phyloP scores from a whole-genome alignment of 2,329 filamentous ascomycete genomes.

The Xenoacremonium recifei region DNA sequence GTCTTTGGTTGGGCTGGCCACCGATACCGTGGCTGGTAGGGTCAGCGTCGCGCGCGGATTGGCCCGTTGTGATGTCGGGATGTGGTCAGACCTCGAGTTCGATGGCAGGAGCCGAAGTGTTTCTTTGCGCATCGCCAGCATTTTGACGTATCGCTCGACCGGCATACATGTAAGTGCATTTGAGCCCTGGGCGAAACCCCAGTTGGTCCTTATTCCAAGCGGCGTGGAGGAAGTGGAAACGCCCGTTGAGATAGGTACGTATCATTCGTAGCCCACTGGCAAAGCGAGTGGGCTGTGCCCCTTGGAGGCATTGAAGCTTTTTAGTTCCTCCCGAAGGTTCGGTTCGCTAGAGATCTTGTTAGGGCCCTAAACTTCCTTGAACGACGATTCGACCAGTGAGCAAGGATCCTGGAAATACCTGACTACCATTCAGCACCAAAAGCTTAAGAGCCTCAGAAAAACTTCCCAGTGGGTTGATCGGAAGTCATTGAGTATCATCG shows the following conservation, averaged over 20 bases:
- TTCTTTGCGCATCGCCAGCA: too few relatives aligned
- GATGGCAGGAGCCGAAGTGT: too few relatives aligned
- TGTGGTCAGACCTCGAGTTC: constrained; percentile 23
- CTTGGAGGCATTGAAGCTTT: constrained; percentile 29
- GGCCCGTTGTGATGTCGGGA: constrained; percentile 17
- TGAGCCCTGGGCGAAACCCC: too few relatives aligned
- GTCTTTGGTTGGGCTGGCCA: constrained; percentile 13
- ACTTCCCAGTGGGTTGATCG: too few relatives aligned
- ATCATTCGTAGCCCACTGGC: background rate
- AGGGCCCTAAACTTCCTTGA: constrained; percentile 29
- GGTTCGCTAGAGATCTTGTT: constrained; percentile 40
- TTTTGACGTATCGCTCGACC: too few relatives aligned
- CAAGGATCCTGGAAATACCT: constrained; percentile 18
- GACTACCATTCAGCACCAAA: too few relatives aligned
- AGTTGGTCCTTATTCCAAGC: too few relatives aligned
- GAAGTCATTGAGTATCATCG: too few relatives aligned
- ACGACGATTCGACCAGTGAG: constrained; percentile 24
- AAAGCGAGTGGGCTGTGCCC: constrained; percentile 24
- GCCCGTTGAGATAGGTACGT: too few relatives aligned
- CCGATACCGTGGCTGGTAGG: constrained; percentile 21
- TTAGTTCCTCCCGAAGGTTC: constrained; percentile 39
- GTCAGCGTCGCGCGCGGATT: constrained; percentile 14
- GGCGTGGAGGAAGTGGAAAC: too few relatives aligned
- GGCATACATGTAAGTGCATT: too few relatives aligned
- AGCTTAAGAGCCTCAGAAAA: too few relatives aligned